phyloP scores from a whole-genome alignment of 306 rosid species.

The Parietaria judaica region DNA sequence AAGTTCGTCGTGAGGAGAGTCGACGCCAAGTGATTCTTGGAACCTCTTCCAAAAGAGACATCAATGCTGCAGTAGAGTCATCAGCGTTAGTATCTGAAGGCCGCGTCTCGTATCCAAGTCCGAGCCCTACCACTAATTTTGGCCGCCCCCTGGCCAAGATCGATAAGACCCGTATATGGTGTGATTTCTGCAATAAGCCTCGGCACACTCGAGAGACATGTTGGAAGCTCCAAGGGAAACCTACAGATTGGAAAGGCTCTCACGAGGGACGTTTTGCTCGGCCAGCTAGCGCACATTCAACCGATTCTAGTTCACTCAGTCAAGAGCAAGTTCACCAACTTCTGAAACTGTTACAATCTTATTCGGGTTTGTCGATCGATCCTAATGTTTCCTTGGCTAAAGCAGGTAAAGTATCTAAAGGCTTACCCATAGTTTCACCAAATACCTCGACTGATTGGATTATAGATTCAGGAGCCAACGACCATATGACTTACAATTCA shows the following conservation, averaged over 20 bases:
- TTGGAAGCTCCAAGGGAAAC: not conserved
- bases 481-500: no score
- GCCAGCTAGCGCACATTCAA: not conserved
- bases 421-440: no score
- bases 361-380: not conserved
- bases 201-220: not conserved
- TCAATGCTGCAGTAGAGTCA: no score
- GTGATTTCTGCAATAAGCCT: not conserved
- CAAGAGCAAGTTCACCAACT: not conserved
- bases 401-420: not conserved
- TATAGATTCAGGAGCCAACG: no score
- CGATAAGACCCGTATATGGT: not conserved
- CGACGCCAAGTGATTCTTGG: no score
- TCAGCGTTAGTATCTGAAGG: no score
- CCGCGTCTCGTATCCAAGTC: no score
- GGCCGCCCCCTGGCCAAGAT: no score
- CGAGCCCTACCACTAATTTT: not conserved
- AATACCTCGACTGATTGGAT: no score
- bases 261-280: not conserved
- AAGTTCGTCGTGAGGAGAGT: not conserved
- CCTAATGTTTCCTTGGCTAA: slow-evolving; percentile 1
- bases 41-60: no score
- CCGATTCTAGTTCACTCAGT: not conserved
- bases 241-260: not conserved
- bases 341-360: not conserved